Conservation (phyloP, 257 asterid species). For the Nicotiana benthamiana region DNA sequence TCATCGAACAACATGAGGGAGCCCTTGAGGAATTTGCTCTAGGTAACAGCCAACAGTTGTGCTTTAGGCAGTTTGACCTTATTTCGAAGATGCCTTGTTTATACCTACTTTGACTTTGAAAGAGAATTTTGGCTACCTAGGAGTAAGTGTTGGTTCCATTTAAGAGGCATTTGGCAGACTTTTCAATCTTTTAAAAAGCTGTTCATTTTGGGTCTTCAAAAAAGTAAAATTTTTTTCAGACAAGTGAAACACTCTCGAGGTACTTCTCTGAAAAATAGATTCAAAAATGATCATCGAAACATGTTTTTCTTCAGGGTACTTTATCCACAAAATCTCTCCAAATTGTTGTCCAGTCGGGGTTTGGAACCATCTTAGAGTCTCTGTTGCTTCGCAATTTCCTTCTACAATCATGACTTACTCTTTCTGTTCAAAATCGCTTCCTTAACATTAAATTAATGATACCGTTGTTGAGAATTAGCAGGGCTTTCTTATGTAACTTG, state of each 20-base stretch:
- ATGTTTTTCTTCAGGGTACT: background rate
- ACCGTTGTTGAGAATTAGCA: background rate
- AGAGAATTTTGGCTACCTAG: background rate
- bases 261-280: background rate
- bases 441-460: background rate
- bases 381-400: background rate
- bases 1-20: slow-evolving; percentile 66
- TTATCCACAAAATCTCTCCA: background rate
- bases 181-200: background rate
- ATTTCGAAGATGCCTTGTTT: background rate
- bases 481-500: slow-evolving; percentile 7
- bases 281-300: background rate
- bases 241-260: background rate
- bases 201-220: background rate
- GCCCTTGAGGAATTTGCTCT: slow-evolving; percentile 74
- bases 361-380: background rate
- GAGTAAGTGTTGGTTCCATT: background rate
- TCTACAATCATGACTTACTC: background rate
- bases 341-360: background rate
- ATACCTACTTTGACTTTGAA: background rate
- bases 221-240: background rate
- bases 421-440: slow-evolving; percentile 2
- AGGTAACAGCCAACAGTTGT: slow-evolving; percentile 45
- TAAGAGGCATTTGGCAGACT: background rate
- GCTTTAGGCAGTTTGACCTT: background rate